A percentile compares a stretch with the other conserved stretches of the same genome.
These are phyloP conservation scores for Microsporum audouinii DNA, from an alignment of 2,329 filamentous ascomycete genomes.

Conservation along the genomic window DNA sequence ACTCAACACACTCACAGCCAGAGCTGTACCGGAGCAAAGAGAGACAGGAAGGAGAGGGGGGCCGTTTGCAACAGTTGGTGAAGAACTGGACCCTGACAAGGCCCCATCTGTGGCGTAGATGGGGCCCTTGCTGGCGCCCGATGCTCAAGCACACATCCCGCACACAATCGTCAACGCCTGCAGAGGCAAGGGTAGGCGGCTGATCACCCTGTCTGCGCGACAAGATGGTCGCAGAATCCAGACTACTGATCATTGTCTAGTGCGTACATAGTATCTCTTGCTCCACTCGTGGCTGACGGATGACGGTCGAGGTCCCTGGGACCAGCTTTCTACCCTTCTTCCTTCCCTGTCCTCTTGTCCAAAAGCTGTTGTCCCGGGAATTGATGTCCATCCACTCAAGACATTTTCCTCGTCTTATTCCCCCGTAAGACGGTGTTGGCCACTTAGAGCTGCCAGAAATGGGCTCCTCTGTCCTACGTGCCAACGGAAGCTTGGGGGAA, in stretches of 20 bases:
- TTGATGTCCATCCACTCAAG: not conserved
- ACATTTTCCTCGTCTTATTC: not conserved
- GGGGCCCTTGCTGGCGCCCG: not conserved
- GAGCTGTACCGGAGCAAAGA: not conserved
- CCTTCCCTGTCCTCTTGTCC: not conserved
- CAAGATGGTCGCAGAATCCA: not conserved
- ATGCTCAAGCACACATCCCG: not conserved
- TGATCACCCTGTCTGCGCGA: not conserved
- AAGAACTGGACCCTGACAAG: not conserved
- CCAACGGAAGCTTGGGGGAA: not conserved
- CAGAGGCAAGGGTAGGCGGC: constrained; percentile 4
- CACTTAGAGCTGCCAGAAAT: constrained; percentile 1
- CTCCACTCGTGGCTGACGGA: not conserved
- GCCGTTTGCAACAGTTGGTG: not conserved
- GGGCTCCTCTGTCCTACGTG: not conserved
- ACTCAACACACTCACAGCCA: not conserved
- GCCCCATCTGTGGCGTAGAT: not conserved
- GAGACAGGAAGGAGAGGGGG: not conserved
- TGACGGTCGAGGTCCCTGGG: not conserved
- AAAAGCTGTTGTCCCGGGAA: no score
- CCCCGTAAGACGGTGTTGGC: not conserved
- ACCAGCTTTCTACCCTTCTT: not conserved
- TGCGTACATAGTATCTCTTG: not conserved
- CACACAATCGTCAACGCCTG: not conserved
- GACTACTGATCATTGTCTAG: not conserved